Evolutionary conservation across 495 filamentous ascomycete genomes (phyloP), one percentile per base, ranked within the genome.

Genomic region (Aspergillus hancockii): DNA sequence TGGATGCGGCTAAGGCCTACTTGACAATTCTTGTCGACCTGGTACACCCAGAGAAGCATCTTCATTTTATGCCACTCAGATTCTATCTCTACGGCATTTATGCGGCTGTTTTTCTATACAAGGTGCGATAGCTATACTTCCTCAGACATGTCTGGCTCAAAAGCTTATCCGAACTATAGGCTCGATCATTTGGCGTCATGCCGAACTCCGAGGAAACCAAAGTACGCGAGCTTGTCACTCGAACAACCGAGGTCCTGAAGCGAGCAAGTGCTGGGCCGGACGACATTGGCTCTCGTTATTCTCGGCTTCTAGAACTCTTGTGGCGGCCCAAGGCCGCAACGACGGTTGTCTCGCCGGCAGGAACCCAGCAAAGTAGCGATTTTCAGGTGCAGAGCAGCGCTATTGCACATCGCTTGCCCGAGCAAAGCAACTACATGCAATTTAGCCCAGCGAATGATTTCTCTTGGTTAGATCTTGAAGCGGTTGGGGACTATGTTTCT

Each of bases 1-100:
- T 86, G n/a, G 83, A 85, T 62, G 83, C 83, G n/a, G 83, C 83
- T 2, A 85, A 85, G 55, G 79, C 80, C 7, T 78, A 85, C 21
- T 68, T 86, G 62, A 79, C 75, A 0, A 84, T 79, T 36, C 76
- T 86, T 34, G 83, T 83, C 55, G 76, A 78, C 51, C 74, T 73
- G 49, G 79, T 84, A 18, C 73, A 83, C 53, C 82, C 83, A 8
- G 77, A 81, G 58, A 78, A 79, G 28, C 79, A 82, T 58, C 72
- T 85, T 10, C 79, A 80, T 51, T 86, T 80, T 56, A 85, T 86
- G 82, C 83, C 83, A 1, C 77, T 84, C 7, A 67, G 82, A 6
- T 86, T 83, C 58, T 85, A 84, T 58, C 68, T 86, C 49, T 86
- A 85, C 61, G 75, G 79, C 25, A 81, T 85, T 13, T 84, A 85